Conservation (phyloP, 2,329 filamentous ascomycete species). For the Colletotrichum tamarilloi region DNA sequence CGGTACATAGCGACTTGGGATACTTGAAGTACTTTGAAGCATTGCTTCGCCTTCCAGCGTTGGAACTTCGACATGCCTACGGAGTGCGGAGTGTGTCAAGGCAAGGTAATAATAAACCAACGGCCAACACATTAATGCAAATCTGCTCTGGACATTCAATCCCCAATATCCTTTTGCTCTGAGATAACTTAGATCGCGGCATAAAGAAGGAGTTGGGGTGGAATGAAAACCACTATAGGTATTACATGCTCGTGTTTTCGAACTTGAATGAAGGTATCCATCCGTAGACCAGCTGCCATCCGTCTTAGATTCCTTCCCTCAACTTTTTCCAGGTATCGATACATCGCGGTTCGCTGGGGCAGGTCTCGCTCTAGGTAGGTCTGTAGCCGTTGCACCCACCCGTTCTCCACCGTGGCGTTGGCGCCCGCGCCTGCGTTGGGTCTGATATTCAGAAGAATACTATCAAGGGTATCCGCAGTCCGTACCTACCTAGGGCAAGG, state of each 20-base stretch:
- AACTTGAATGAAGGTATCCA: too few relatives aligned
- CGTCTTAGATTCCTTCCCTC: background rate
- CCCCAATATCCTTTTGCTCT: too few relatives aligned
- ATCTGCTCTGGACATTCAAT: too few relatives aligned
- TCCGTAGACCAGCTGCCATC: background rate
- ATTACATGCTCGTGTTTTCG: too few relatives aligned
- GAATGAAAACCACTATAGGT: too few relatives aligned
- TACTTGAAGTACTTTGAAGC: background rate
- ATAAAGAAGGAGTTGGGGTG: too few relatives aligned
- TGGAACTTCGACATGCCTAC: too few relatives aligned
- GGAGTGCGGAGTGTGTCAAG: too few relatives aligned
- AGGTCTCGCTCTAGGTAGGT: background rate
- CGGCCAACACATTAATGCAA: too few relatives aligned
- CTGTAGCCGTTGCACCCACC: constrained; percentile 4
- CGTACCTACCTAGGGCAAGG: background rate
- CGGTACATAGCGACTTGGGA: background rate
- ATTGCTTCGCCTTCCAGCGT: background rate
- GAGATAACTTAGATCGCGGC: too few relatives aligned
- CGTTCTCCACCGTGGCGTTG: background rate
- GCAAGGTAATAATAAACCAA: too few relatives aligned
- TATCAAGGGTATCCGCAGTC: background rate
- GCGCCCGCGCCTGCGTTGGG: background rate
- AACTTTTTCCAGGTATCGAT: background rate
- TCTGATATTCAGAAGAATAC: background rate
- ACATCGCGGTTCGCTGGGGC: background rate